Percentiles rank a stretch among this genome's conserved stretches.
Conservation (phyloP, 2,329 filamentous ascomycete species). For the Colletotrichum cordylinicola region DNA sequence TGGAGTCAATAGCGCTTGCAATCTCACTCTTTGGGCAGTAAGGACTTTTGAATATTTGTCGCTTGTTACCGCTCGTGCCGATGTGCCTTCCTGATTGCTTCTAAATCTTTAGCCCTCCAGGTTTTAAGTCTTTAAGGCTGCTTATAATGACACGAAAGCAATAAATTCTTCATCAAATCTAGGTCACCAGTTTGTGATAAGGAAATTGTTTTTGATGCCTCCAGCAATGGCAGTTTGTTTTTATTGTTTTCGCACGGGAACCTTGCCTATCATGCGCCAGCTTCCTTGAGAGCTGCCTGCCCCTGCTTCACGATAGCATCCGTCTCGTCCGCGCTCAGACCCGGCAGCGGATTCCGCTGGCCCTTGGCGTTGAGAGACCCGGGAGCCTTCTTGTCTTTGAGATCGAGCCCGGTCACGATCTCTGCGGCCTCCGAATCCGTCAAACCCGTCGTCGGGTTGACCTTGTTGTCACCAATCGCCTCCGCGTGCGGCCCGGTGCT, state of each 20-base stretch:
- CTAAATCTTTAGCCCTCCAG: neutral
- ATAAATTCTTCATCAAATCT: neutral
- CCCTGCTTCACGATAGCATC: slow-evolving; percentile 19
- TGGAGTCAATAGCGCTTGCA: neutral
- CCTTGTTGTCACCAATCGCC: slow-evolving; percentile 13
- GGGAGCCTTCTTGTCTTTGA: slow-evolving; percentile 13
- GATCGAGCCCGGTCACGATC: slow-evolving; percentile 7
- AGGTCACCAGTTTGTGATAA: neutral
- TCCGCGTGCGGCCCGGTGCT: neutral
- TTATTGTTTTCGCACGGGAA: neutral
- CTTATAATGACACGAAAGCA: neutral
- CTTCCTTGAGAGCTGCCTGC: slow-evolving; percentile 17
- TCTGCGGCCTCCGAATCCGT: slow-evolving; percentile 17
- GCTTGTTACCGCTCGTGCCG: neutral
- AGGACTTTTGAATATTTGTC: neutral
- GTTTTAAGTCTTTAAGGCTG: neutral
- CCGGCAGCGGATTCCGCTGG: slow-evolving; percentile 9
- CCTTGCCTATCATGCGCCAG: neutral
- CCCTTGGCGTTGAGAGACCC: slow-evolving; percentile 14
- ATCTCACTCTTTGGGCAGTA: neutral
- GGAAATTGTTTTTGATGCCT: neutral
- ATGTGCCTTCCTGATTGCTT: neutral
- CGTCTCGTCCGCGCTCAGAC: slow-evolving; percentile 12
- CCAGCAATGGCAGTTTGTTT: neutral
- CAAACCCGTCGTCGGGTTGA: slow-evolving; percentile 9